Conservation (phyloP, 805 yeast species). For the Metschnikowia drakensbergensis region DNA sequence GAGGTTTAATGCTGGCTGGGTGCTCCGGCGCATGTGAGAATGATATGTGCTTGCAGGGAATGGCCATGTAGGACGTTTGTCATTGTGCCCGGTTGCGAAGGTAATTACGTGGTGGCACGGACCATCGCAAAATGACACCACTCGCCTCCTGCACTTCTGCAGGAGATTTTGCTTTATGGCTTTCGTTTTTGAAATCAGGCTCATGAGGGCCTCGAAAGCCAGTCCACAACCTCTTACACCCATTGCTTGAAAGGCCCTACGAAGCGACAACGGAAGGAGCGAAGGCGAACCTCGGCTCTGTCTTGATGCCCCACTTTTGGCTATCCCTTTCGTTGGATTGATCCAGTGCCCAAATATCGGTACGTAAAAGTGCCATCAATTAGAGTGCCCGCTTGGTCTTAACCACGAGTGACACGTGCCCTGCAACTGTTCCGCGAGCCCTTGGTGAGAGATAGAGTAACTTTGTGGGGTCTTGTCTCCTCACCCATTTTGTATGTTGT, state of each 20-base stretch:
- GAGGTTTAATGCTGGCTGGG: neutral
- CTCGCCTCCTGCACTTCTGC: neutral
- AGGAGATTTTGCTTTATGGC: slow-evolving; percentile 15
- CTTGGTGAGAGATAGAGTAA: slow-evolving; percentile 14
- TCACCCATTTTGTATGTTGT: slow-evolving; percentile 5
- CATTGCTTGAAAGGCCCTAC: slow-evolving; percentile 8
- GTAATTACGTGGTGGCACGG: neutral
- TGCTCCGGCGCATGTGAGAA: slow-evolving; percentile 16
- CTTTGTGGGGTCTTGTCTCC: slow-evolving; percentile 12
- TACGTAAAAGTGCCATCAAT: slow-evolving; percentile 10
- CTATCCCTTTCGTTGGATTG: slow-evolving; percentile 13
- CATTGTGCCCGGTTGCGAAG: neutral
- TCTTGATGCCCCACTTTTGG: slow-evolving; percentile 6
- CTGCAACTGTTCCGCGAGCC: slow-evolving; percentile 2
- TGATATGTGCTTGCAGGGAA: neutral
- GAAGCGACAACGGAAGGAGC: slow-evolving; percentile 1
- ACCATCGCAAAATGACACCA: neutral
- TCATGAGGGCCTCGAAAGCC: slow-evolving; percentile 14
- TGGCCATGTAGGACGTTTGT: neutral
- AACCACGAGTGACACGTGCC: neutral
- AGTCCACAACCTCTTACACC: slow-evolving; percentile 13
- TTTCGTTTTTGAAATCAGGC: slow-evolving; percentile 13
- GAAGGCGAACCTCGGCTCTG: neutral
- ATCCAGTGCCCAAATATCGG: slow-evolving; percentile 15
- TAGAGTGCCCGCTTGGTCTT: neutral